phyloP scores from a whole-genome alignment of 2,329 filamentous ascomycete species.

The Beauveria caledonica region DNA sequence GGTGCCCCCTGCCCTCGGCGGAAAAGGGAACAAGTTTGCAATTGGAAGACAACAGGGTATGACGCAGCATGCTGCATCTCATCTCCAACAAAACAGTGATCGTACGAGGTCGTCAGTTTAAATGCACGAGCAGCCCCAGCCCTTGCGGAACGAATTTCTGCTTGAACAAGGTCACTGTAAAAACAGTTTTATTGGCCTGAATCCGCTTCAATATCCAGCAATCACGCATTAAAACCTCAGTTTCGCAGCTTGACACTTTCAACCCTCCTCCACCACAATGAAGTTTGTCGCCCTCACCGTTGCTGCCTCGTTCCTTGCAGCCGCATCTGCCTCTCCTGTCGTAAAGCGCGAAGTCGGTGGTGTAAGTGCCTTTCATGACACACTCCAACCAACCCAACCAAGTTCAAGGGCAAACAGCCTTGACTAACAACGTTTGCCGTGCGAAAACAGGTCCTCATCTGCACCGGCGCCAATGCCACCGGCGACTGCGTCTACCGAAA shows the following conservation, averaged over 20 bases:
- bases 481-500: conserved; percentile 36
- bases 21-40: background rate
- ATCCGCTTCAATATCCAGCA: too few species aligned
- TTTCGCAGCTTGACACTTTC: background rate
- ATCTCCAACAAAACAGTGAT: background rate
- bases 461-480: conserved; percentile 41
- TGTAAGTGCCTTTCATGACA: conserved; percentile 29
- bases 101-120: background rate
- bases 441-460: conserved; percentile 36
- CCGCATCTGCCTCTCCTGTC: conserved; percentile 22
- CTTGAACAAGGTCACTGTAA: background rate
- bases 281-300: conserved; percentile 20
- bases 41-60: background rate
- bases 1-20: background rate
- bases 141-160: background rate
- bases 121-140: background rate
- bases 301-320: conserved; percentile 9
- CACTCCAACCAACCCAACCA: background rate
- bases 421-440: background rate
- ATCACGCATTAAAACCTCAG: background rate
- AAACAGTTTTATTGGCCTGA: background rate
- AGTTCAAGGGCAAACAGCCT: background rate
- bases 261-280: conserved; percentile 17
- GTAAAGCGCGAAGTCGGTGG: conserved; percentile 37
- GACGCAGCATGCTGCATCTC: background rate